phyloP scores from a whole-genome alignment of 257 asterid species.

The Ligustrum vulgare region DNA sequence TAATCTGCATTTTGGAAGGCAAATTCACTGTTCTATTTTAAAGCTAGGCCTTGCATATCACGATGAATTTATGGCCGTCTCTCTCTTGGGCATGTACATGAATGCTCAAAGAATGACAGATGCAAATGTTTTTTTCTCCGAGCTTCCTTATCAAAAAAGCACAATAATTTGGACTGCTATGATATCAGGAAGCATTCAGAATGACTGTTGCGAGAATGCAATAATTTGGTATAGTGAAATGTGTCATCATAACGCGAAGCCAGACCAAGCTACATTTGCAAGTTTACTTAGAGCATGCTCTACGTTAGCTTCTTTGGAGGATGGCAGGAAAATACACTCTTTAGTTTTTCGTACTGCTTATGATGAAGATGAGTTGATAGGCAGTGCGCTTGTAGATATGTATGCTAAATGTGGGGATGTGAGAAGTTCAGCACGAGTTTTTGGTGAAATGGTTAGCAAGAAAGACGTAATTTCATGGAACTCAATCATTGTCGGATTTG shows the following conservation, averaged over 20 bases:
- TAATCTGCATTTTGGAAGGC: constrained; percentile 53
- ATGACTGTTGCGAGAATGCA: constrained; percentile 50
- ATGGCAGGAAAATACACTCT: constrained; percentile 70
- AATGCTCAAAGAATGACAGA: constrained; percentile 38
- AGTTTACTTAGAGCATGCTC: constrained; percentile 83
- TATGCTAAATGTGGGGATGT: constrained; percentile 96
- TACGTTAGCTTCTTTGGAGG: constrained; percentile 52
- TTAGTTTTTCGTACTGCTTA: constrained; percentile 61
- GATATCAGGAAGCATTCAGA: constrained; percentile 68
- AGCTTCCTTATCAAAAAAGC: constrained; percentile 75
- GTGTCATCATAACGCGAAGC: constrained; percentile 57
- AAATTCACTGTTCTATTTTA: constrained; percentile 62
- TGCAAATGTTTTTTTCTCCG: constrained; percentile 64
- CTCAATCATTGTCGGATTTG: constrained; percentile 88
- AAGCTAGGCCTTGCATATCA: constrained; percentile 55
- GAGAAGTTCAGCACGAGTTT: constrained; percentile 56
- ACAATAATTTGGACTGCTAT: constrained; percentile 79
- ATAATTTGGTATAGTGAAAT: constrained; percentile 61
- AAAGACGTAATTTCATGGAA: constrained; percentile 79
- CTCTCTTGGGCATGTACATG: constrained; percentile 83
- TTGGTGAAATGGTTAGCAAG: constrained; percentile 59
- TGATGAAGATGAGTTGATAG: constrained; percentile 67
- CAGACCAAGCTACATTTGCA: constrained; percentile 92
- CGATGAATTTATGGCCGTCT: constrained; percentile 72
- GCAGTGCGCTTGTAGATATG: constrained; percentile 88